A percentile compares a stretch with the other conserved stretches of the same genome.
Conservation (phyloP, 2,329 filamentous ascomycete species). For the Falciphora oryzae region DNA sequence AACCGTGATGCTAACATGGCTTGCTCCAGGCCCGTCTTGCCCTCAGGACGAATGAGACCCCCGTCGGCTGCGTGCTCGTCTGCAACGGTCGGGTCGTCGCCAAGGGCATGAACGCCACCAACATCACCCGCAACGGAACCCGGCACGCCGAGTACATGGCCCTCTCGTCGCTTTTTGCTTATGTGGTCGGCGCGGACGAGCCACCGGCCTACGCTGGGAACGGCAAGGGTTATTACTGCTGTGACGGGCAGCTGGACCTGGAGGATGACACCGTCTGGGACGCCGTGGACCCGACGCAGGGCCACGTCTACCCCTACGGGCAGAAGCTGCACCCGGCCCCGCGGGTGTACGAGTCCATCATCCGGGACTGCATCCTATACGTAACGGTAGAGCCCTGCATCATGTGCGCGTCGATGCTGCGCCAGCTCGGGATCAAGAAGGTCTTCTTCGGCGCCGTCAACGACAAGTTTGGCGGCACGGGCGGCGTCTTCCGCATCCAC, state of each 20-base stretch:
- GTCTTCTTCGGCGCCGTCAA: conserved; percentile 96
- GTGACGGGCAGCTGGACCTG: conserved; percentile 13
- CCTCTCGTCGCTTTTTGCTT: conserved; percentile 52
- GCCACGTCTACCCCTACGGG: conserved; percentile 56
- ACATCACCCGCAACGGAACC: conserved; percentile 83
- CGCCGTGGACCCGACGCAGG: conserved; percentile 47
- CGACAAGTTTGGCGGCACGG: conserved; percentile 94
- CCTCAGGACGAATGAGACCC: conserved; percentile 81
- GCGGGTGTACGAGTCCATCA: conserved; percentile 59
- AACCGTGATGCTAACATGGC: conserved; percentile 12
- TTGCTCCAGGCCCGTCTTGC: conserved; percentile 70
- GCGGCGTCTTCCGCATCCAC: conserved; percentile 86
- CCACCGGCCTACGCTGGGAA: conserved; percentile 7
- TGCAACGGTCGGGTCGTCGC: conserved; percentile 74
- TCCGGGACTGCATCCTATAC: conserved; percentile 73
- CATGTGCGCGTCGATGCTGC: conserved; percentile 92
- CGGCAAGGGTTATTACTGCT: conserved; percentile 10
- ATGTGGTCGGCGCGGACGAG: conserved; percentile 19
- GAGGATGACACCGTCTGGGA: conserved; percentile 37
- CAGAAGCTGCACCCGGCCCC: conserved; percentile 50
- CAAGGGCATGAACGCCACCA: conserved; percentile 94
- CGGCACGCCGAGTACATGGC: conserved; percentile 95
- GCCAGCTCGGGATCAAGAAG: conserved; percentile 79
- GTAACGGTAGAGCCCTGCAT: conserved; percentile 98
- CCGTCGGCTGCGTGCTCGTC: conserved; percentile 93